phyloP scores from a whole-genome alignment of 306 rosid species.

The Purshia tridentata region DNA sequence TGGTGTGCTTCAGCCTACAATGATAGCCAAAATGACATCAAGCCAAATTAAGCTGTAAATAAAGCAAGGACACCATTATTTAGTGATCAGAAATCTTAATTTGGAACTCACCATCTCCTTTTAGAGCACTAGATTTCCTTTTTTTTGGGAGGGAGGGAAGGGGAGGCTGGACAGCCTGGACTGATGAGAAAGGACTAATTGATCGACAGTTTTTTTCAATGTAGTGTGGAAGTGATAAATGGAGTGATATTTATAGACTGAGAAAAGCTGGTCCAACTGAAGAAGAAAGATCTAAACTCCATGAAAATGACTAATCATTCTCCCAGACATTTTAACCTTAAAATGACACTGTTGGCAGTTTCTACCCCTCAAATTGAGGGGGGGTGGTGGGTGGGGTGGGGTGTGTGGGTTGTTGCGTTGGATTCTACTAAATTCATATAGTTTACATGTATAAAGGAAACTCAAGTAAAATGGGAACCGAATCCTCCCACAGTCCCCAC shows the following conservation, averaged over 20 bases:
- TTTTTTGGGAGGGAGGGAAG: slow-evolving; percentile 4
- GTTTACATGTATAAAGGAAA: slow-evolving; percentile 1
- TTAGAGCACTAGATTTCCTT: slow-evolving; percentile 6
- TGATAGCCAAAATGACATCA: slow-evolving; percentile 13
- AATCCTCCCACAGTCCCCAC: slow-evolving; percentile 6
- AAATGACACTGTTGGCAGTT: slow-evolving; percentile 30
- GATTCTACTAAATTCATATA: no score
- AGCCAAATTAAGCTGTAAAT: not conserved
- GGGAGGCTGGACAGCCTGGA: slow-evolving; percentile 13
- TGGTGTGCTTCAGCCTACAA: slow-evolving; percentile 52
- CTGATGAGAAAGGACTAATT: slow-evolving; percentile 16
- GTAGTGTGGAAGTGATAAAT: slow-evolving; percentile 22
- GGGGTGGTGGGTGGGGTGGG: not conserved
- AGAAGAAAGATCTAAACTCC: slow-evolving; percentile 56
- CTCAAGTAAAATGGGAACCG: slow-evolving; percentile 17
- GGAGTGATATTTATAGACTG: slow-evolving; percentile 46
- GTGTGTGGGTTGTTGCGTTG: not conserved
- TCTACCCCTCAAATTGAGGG: slow-evolving; percentile 17
- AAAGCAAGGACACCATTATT: not conserved
- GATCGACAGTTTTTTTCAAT: slow-evolving; percentile 17
- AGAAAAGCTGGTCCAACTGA: slow-evolving; percentile 30
- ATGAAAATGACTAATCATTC: slow-evolving; percentile 45
- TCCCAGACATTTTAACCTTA: slow-evolving; percentile 20
- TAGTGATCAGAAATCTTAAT: not conserved
- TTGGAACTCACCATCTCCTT: slow-evolving; percentile 40